Conservation (phyloP, 2,329 filamentous ascomycete species). For the Scedosporium dehoogii region DNA sequence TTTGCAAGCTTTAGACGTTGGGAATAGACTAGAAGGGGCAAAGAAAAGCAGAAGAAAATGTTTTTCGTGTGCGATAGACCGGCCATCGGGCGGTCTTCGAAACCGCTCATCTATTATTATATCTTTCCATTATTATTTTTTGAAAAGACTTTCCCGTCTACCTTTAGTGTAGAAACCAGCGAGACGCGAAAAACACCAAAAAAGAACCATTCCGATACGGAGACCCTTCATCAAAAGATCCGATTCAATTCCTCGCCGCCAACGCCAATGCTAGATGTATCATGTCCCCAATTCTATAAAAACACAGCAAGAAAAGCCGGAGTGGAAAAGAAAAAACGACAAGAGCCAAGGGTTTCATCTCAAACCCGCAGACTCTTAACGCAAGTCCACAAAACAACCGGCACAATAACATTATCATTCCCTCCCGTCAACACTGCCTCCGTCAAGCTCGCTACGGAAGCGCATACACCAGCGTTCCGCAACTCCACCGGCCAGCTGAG, state of each 20-base stretch:
- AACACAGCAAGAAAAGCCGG: not conserved
- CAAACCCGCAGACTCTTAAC: conserved; percentile 65
- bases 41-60: not conserved
- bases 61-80: not conserved
- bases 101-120: not conserved
- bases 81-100: not conserved
- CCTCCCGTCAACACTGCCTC: conserved; percentile 93
- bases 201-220: not conserved
- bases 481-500: conserved; percentile 21
- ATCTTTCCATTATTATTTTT: not conserved
- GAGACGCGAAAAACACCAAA: not conserved
- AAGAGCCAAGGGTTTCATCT: not conserved
- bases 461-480: conserved; percentile 64
- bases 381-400: conserved; percentile 83
- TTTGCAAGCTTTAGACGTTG: no score
- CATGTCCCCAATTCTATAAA: not conserved
- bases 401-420: conserved; percentile 97
- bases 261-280: not conserved
- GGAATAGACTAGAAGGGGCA: no score
- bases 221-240: not conserved
- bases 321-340: not conserved
- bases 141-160: not conserved
- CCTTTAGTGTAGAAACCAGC: not conserved
- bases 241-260: not conserved
- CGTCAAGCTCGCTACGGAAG: conserved; percentile 73